Conservation (phyloP, 768 basidiomycete genomes). For the Dioszegia crocea region DNA sequence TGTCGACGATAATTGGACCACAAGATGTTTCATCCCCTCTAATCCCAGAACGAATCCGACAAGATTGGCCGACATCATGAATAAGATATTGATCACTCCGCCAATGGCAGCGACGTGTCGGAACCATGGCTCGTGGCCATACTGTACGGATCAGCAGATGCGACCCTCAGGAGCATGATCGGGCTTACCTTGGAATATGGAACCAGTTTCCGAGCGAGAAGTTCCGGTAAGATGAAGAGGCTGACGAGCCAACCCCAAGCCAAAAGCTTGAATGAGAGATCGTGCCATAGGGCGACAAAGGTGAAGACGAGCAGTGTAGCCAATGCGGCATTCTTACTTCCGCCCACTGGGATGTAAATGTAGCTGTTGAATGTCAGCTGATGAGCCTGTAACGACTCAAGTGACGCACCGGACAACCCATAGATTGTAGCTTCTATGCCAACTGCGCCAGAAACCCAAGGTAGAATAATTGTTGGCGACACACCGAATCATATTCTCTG, state of each 20-base stretch:
- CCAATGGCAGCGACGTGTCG: conserved; percentile 78
- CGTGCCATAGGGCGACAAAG: conserved; percentile 97
- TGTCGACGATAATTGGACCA: conserved; percentile 61
- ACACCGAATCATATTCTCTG: conserved; percentile 99
- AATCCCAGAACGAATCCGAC: conserved; percentile 90
- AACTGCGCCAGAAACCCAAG: conserved; percentile 88
- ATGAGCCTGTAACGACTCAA: neutral
- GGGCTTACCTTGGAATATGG: conserved; percentile 62
- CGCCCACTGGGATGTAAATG: conserved; percentile 90
- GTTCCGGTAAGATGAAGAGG: conserved; percentile 82
- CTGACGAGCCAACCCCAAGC: conserved; percentile 97
- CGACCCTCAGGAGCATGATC: neutral
- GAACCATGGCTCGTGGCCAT: conserved; percentile 68
- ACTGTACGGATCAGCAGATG: conserved; percentile 54
- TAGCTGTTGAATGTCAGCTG: conserved; percentile 58
- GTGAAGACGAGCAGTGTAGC: conserved; percentile 81
- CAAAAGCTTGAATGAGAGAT: conserved; percentile 76
- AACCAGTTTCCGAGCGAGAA: conserved; percentile 61
- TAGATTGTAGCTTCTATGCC: conserved; percentile 94
- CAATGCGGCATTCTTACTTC: conserved; percentile 57
- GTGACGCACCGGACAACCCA: conserved; percentile 75
- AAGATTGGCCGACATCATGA: conserved; percentile 89
- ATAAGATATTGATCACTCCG: conserved; percentile 73
- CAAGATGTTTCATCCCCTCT: conserved; percentile 70
- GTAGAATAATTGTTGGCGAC: conserved; percentile 96